These are phyloP conservation scores for Lodderomyces jiufengensis DNA, from an alignment of 1,139 yeast genomes.

Conservation along the genomic window DNA sequence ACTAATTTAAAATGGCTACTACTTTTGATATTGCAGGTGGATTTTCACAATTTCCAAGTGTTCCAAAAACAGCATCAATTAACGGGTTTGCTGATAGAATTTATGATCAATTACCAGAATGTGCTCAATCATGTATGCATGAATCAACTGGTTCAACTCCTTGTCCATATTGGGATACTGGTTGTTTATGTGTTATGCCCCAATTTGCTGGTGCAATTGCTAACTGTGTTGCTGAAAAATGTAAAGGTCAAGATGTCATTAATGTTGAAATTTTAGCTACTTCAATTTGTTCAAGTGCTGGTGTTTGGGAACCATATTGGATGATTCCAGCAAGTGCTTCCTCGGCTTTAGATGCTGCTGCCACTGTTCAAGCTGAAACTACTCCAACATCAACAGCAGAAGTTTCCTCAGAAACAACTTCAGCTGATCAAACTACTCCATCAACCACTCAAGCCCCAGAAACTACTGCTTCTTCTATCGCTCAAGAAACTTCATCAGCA, in stretches of 20 bases:
- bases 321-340: constrained; percentile 18
- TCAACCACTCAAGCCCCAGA: constrained; percentile 6
- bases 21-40: not conserved
- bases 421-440: constrained; percentile 8
- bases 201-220: constrained; percentile 26
- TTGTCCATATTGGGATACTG: constrained; percentile 41
- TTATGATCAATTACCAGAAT: constrained; percentile 23
- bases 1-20: constrained; percentile 18
- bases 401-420: constrained; percentile 7
- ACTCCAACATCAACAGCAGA: constrained; percentile 6
- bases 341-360: constrained; percentile 12
- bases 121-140: constrained; percentile 28
- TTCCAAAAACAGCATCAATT: constrained; percentile 36
- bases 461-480: constrained; percentile 11
- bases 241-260: constrained; percentile 23
- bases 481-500: constrained; percentile 7
- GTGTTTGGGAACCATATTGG: constrained; percentile 27
- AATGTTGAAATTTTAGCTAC: constrained; percentile 23
- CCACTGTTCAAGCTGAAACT: constrained; percentile 11
- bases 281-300: constrained; percentile 26
- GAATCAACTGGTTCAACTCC: constrained; percentile 25
- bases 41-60: constrained; percentile 25
- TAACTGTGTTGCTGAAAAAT: constrained; percentile 27
- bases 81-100: constrained; percentile 44
- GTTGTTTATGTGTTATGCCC: constrained; percentile 36